phyloP scores from a whole-genome alignment of 768 basidiomycete genomes.

The Boletellus ananas region DNA sequence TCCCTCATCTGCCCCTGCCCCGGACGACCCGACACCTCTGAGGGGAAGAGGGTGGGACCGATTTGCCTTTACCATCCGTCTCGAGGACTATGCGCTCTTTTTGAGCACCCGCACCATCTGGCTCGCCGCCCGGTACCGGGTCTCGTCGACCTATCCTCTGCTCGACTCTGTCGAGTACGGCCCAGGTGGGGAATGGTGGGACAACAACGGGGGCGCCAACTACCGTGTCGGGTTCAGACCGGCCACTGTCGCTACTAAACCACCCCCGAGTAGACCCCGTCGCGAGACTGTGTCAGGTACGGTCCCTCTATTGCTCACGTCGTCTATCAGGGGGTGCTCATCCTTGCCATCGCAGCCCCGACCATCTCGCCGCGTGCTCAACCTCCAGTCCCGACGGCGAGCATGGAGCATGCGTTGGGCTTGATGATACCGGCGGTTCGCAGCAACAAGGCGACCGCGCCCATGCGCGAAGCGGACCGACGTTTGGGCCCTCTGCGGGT shows the following conservation, averaged over 20 bases:
- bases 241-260: neutral
- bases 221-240: constrained; percentile 68
- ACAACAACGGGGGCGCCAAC: constrained; percentile 78
- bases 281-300: constrained; percentile 24
- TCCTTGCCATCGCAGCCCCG: constrained; percentile 6
- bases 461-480: neutral
- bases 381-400: neutral
- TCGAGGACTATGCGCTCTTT: constrained; percentile 63
- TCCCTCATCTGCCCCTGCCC: neutral
- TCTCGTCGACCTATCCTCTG: constrained; percentile 17
- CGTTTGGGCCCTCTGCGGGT: neutral
- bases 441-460: neutral
- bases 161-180: constrained; percentile 28
- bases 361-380: neutral
- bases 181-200: constrained; percentile 83
- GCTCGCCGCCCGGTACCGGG: constrained; percentile 55
- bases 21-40: neutral
- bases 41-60: constrained; percentile 46
- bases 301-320: too few species aligned
- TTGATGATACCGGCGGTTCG: constrained; percentile 3
- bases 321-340: constrained; percentile 5
- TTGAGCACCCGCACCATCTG: constrained; percentile 53
- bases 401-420: constrained; percentile 13
- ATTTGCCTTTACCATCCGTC: constrained; percentile 57
- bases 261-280: constrained; percentile 6